Conservation (phyloP, 129 eudicot genomes). For the Flaveria brownii region DNA sequence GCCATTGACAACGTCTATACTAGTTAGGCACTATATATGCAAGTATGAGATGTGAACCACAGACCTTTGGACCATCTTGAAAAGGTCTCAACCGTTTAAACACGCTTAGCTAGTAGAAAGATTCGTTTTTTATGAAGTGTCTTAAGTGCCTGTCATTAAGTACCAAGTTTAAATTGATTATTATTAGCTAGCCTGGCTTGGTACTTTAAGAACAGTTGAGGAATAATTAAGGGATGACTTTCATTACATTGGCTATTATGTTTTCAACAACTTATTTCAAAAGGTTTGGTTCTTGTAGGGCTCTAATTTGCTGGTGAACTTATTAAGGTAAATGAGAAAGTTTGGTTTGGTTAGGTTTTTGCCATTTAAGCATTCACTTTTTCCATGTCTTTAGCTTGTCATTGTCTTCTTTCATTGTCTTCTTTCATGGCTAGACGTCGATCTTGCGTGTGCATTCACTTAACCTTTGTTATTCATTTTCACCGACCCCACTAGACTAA, state of each 20-base stretch:
- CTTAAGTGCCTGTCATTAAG: conserved; percentile 31
- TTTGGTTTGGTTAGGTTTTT: conserved; percentile 36
- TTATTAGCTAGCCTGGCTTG: conserved; percentile 30
- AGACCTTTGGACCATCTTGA: neutral
- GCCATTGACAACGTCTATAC: neutral
- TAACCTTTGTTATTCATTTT: conserved; percentile 14
- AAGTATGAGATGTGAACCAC: neutral
- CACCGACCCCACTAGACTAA: neutral
- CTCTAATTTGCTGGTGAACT: conserved; percentile 35
- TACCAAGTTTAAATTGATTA: conserved; percentile 31
- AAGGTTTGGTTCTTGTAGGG: conserved; percentile 35
- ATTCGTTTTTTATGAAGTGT: conserved; percentile 15
- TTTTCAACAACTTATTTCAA: conserved; percentile 37
- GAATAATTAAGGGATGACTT: conserved; percentile 41
- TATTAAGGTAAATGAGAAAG: conserved; percentile 29
- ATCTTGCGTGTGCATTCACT: conserved; percentile 14
- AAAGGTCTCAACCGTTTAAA: neutral
- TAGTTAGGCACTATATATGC: neutral
- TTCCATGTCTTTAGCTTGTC: conserved; percentile 18
- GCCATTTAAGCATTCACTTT: conserved; percentile 16
- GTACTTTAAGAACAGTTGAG: conserved; percentile 42
- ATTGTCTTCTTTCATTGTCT: conserved; percentile 33
- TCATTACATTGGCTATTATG: conserved; percentile 41
- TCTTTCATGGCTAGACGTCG: conserved; percentile 25
- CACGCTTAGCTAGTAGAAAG: neutral